phyloP scores from a whole-genome alignment of 768 basidiomycete species.

The Auriculariales sp. region DNA sequence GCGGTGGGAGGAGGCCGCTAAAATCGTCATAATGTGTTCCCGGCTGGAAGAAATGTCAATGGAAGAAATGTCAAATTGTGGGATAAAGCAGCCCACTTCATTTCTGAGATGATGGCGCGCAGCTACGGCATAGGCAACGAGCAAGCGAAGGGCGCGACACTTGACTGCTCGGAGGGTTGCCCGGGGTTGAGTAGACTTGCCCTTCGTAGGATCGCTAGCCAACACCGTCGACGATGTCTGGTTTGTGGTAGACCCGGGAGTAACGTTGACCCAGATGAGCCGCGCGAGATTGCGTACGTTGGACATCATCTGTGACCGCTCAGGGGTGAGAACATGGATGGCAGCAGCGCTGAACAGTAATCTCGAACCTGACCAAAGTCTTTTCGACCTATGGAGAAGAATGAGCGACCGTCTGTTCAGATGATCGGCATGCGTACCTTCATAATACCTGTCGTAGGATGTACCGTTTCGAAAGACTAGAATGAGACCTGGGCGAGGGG shows the following conservation, averaged over 20 bases:
- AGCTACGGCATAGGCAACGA: constrained; percentile 57
- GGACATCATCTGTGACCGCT: constrained; percentile 33
- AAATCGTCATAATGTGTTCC: constrained; percentile 59
- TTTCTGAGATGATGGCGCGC: constrained; percentile 73
- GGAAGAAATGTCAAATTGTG: background rate
- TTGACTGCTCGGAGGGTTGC: constrained; percentile 50
- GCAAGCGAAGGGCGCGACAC: constrained; percentile 51
- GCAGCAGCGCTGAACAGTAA: background rate
- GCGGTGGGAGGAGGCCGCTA: constrained; percentile 45
- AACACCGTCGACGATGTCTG: background rate
- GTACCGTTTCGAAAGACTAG: constrained; percentile 71
- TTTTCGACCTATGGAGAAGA: too few species aligned
- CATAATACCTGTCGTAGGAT: constrained; percentile 78
- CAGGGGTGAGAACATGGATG: background rate
- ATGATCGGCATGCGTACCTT: too few species aligned
- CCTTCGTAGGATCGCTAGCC: background rate
- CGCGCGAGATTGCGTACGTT: constrained; percentile 67
- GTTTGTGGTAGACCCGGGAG: constrained; percentile 20
- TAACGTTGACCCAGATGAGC: constrained; percentile 65
- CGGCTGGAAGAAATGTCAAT: constrained; percentile 27
- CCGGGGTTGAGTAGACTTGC: constrained; percentile 9
- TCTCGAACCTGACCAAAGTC: constrained; percentile 41
- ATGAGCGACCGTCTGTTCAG: too few species aligned
- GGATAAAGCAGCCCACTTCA: constrained; percentile 21
- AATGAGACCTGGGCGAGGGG: constrained; percentile 77